phyloP scores from a whole-genome alignment of 768 basidiomycete species.

The Trametes maxima region DNA sequence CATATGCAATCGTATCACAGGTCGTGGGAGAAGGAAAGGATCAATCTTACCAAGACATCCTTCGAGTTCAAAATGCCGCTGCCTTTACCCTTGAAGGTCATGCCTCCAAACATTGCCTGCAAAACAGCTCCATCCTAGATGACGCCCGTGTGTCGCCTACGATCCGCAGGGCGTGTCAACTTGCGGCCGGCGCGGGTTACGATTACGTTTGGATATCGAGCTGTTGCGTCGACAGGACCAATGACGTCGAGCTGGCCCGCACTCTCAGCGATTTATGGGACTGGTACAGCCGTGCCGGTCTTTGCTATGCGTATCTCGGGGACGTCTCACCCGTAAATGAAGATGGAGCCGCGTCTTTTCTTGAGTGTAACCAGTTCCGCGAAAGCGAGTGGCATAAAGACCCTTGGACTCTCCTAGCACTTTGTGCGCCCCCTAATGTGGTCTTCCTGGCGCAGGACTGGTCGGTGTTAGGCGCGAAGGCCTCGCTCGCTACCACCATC shows the following conservation, averaged over 20 bases:
- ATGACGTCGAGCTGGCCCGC: background rate
- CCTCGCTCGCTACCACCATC: background rate
- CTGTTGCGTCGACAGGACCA: background rate
- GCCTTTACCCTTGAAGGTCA: background rate
- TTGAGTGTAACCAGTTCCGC: background rate
- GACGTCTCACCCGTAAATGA: background rate
- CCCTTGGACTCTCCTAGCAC: background rate
- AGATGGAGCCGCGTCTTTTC: too few relatives aligned
- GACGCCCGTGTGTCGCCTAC: background rate
- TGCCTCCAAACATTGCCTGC: background rate
- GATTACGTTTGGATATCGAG: background rate
- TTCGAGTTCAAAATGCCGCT: background rate
- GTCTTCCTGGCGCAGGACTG: conserved; percentile 5
- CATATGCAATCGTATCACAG: too few relatives aligned
- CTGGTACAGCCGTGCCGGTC: background rate
- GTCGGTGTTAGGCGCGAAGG: conserved; percentile 1
- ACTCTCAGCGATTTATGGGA: background rate
- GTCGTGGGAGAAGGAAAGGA: background rate
- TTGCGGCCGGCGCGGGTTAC: background rate
- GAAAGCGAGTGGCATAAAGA: conserved; percentile 1
- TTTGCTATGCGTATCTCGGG: background rate
- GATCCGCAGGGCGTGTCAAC: background rate
- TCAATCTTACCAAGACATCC: background rate
- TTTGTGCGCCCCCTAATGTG: background rate
- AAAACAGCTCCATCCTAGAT: background rate